phyloP scores from a whole-genome alignment of 2,329 filamentous ascomycete genomes.

The Colletotrichum sp. region DNA sequence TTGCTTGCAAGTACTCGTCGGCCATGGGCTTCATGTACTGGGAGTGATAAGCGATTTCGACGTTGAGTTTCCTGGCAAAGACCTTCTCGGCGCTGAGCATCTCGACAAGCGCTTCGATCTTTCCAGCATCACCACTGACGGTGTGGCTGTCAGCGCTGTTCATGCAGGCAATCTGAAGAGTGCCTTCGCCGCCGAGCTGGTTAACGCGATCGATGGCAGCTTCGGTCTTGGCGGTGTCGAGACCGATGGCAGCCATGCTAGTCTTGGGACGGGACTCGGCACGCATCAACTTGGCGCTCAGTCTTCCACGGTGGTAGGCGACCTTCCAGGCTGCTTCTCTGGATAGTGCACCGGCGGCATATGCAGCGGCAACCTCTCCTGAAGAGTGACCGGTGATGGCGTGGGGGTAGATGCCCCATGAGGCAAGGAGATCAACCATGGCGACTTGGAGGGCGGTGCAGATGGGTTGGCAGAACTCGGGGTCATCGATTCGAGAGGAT shows the following conservation, averaged over 20 bases:
- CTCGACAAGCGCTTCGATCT: slow-evolving; percentile 31
- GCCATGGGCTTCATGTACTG: slow-evolving; percentile 52
- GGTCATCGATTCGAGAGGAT: slow-evolving; percentile 37
- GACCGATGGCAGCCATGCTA: slow-evolving; percentile 45
- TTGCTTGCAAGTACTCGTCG: slow-evolving; percentile 34
- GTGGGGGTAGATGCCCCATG: slow-evolving; percentile 43
- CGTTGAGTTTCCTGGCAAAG: slow-evolving; percentile 53
- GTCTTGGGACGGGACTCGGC: slow-evolving; percentile 34
- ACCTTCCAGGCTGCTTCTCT: slow-evolving; percentile 50
- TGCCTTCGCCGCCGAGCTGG: slow-evolving; percentile 12
- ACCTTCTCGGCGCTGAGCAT: slow-evolving; percentile 35
- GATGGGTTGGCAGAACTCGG: slow-evolving; percentile 47
- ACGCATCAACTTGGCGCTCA: slow-evolving; percentile 28
- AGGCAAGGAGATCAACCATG: slow-evolving; percentile 46
- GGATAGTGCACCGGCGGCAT: slow-evolving; percentile 38
- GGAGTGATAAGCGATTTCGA: slow-evolving; percentile 60
- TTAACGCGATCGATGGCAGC: slow-evolving; percentile 29
- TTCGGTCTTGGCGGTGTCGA: slow-evolving; percentile 31
- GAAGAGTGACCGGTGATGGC: slow-evolving; percentile 50
- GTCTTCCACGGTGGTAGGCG: slow-evolving; percentile 52
- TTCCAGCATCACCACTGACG: slow-evolving; percentile 38
- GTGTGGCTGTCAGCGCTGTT: slow-evolving; percentile 60
- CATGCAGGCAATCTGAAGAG: slow-evolving; percentile 47
- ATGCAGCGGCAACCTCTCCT: slow-evolving; percentile 55
- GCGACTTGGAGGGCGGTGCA: slow-evolving; percentile 54